These are phyloP conservation scores for Elsinoe perseae DNA, from an alignment of 2,329 filamentous ascomycete genomes.

Conservation along the genomic window DNA sequence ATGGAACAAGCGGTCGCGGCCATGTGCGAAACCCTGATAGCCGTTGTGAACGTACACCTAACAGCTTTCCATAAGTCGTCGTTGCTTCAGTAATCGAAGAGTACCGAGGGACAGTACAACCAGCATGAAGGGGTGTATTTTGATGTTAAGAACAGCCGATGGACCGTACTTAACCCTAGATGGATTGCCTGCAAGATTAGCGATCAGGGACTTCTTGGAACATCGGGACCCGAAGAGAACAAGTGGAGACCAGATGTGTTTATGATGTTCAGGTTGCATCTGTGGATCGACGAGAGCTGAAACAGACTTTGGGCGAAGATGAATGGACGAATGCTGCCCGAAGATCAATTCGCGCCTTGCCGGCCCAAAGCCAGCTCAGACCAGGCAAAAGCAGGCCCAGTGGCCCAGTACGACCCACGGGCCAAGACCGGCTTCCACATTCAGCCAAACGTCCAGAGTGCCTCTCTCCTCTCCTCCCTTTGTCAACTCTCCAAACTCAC, in stretches of 20 bases:
- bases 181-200: conserved; percentile 4
- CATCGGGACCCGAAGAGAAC: conserved; percentile 1
- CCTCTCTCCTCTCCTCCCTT: not conserved
- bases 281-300: conserved; percentile 7
- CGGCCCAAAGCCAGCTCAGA: not conserved
- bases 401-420: too few relatives aligned
- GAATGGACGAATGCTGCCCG: not conserved
- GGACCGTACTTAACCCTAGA: not conserved
- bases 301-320: not conserved
- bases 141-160: not conserved
- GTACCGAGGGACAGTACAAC: not conserved
- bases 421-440: conserved; percentile 2
- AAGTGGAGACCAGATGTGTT: not conserved
- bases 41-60: conserved; percentile 3
- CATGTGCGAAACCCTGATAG: conserved; percentile 6
- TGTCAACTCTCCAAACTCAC: conserved; percentile 9
- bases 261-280: conserved; percentile 10
- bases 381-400: not conserved
- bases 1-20: not conserved
- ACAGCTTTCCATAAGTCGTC: not conserved
- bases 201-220: conserved; percentile 5
- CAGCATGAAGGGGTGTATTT: not conserved
- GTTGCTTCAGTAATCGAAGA: not conserved
- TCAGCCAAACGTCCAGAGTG: conserved; percentile 1
- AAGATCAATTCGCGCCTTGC: conserved; percentile 2